Conservation (phyloP, 2,329 filamentous ascomycete genomes). For the Aspergillus hiratsukae region DNA sequence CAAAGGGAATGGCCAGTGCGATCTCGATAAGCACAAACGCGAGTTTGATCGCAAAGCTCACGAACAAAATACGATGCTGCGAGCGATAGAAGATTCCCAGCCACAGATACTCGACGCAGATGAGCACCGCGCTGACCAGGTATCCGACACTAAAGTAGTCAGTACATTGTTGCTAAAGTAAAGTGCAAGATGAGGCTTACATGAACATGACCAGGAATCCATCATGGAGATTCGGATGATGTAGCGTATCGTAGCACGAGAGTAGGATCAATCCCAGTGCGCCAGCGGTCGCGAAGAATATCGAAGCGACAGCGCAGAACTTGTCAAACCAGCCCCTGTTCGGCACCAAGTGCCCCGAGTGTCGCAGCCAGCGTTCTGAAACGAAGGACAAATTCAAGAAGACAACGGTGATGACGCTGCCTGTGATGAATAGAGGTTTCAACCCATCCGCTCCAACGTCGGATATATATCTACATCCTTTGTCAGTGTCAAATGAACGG, state of each 20-base stretch:
- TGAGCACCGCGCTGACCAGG: slow-evolving; percentile 77
- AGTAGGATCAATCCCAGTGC: slow-evolving; percentile 77
- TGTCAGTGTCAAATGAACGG: slow-evolving; percentile 4
- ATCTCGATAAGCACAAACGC: slow-evolving; percentile 78
- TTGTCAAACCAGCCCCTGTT: slow-evolving; percentile 54
- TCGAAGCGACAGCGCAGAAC: slow-evolving; percentile 33
- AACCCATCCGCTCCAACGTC: slow-evolving; percentile 56
- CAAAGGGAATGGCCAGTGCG: slow-evolving; percentile 64
- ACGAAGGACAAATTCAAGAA: slow-evolving; percentile 78
- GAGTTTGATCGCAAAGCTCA: slow-evolving; percentile 85
- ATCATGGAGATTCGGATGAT: slow-evolving; percentile 64
- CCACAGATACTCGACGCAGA: slow-evolving; percentile 85
- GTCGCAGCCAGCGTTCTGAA: slow-evolving; percentile 78
- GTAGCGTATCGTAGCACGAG: slow-evolving; percentile 77
- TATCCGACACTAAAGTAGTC: slow-evolving; percentile 57
- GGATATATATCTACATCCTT: slow-evolving; percentile 37
- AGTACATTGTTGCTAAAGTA: not conserved
- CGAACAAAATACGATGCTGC: slow-evolving; percentile 65
- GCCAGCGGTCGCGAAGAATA: slow-evolving; percentile 66
- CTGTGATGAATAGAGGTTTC: slow-evolving; percentile 61
- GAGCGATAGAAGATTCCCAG: slow-evolving; percentile 71
- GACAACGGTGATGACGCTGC: slow-evolving; percentile 62
- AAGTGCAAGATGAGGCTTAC: slow-evolving; percentile 20
- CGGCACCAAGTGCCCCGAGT: slow-evolving; percentile 70
- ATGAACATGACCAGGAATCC: slow-evolving; percentile 80